These are phyloP conservation scores for Neurospora sp. DNA, from an alignment of 495 filamentous ascomycete genomes.

Conservation along the genomic window DNA sequence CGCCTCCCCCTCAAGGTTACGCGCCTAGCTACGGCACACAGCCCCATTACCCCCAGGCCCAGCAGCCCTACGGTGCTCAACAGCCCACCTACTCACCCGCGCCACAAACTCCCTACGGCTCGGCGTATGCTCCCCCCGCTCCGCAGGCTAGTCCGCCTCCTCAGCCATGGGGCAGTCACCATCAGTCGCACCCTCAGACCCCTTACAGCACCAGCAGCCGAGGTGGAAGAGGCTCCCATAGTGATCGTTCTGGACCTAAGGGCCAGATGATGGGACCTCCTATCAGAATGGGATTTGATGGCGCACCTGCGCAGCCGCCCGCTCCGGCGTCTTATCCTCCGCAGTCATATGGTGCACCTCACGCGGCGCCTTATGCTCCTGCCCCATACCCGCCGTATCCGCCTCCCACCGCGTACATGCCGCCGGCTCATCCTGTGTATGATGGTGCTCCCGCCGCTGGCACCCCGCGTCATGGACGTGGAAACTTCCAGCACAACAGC, in stretches of 20 bases:
- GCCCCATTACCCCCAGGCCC: constrained; percentile 24
- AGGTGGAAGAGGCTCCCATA: constrained; percentile 42
- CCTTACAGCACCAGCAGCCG: constrained; percentile 40
- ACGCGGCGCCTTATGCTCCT: constrained; percentile 23
- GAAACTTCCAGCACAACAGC: constrained; percentile 18
- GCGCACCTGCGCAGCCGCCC: constrained; percentile 23
- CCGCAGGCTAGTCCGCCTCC: constrained; percentile 24
- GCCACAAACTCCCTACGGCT: constrained; percentile 23
- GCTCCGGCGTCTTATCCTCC: constrained; percentile 25
- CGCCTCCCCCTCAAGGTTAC: constrained; percentile 37
- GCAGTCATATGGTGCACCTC: constrained; percentile 7
- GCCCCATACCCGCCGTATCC: constrained; percentile 13
- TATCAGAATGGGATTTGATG: constrained; percentile 48
- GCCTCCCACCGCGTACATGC: not conserved
- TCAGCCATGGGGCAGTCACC: constrained; percentile 23
- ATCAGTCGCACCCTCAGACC: constrained; percentile 32
- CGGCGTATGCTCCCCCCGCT: constrained; percentile 22
- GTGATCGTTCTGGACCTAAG: constrained; percentile 35
- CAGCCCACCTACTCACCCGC: constrained; percentile 16
- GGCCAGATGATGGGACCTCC: constrained; percentile 48
- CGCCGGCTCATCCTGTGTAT: constrained; percentile 11
- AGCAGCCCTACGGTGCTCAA: constrained; percentile 15
- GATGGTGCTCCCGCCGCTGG: constrained; percentile 23
- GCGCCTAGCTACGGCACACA: constrained; percentile 44
- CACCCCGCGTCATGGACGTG: constrained; percentile 26